These are phyloP conservation scores for Cadophora malorum DNA, from an alignment of 2,329 filamentous ascomycete genomes.

Conservation along the genomic window DNA sequence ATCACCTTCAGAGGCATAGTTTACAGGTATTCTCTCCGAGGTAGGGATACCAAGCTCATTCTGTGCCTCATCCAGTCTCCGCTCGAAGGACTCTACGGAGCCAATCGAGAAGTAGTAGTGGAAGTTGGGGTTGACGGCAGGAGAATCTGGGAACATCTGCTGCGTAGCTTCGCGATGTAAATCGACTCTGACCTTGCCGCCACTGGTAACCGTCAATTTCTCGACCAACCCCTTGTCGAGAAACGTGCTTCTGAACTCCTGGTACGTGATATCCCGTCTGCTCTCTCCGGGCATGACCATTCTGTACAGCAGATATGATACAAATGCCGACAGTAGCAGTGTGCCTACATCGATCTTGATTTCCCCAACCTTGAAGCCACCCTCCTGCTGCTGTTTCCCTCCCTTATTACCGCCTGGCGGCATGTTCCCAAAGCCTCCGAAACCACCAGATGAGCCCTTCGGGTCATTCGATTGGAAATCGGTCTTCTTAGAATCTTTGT, in stretches of 20 bases:
- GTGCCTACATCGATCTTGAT: slow-evolving; percentile 43
- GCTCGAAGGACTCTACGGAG: slow-evolving; percentile 91
- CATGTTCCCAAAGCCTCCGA: slow-evolving; percentile 23
- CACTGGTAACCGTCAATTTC: slow-evolving; percentile 83
- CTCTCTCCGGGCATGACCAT: slow-evolving; percentile 71
- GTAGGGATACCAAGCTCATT: slow-evolving; percentile 83
- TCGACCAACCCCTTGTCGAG: slow-evolving; percentile 95
- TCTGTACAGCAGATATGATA: slow-evolving; percentile 67
- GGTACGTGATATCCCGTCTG: slow-evolving; percentile 90
- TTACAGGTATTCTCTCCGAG: slow-evolving; percentile 90
- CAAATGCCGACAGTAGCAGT: slow-evolving; percentile 57
- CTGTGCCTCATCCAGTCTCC: slow-evolving; percentile 86
- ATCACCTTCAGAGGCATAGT: slow-evolving; percentile 79
- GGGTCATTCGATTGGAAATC: slow-evolving; percentile 38
- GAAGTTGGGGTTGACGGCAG: slow-evolving; percentile 71
- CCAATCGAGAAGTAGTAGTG: slow-evolving; percentile 96
- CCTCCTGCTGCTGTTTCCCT: slow-evolving; percentile 42
- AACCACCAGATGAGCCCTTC: slow-evolving; percentile 27
- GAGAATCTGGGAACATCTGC: slow-evolving; percentile 77
- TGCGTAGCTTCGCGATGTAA: slow-evolving; percentile 77
- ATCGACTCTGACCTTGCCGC: slow-evolving; percentile 79
- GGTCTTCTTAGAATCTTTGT: slow-evolving; percentile 40
- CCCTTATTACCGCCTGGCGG: slow-evolving; percentile 46
- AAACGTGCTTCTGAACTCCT: slow-evolving; percentile 93
- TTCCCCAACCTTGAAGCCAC: slow-evolving; percentile 36